Percentiles rank a stretch among this genome's conserved stretches.
These are phyloP conservation scores for Rubroboletus satanas DNA, from an alignment of 768 basidiomycete species.

Conservation along the genomic window DNA sequence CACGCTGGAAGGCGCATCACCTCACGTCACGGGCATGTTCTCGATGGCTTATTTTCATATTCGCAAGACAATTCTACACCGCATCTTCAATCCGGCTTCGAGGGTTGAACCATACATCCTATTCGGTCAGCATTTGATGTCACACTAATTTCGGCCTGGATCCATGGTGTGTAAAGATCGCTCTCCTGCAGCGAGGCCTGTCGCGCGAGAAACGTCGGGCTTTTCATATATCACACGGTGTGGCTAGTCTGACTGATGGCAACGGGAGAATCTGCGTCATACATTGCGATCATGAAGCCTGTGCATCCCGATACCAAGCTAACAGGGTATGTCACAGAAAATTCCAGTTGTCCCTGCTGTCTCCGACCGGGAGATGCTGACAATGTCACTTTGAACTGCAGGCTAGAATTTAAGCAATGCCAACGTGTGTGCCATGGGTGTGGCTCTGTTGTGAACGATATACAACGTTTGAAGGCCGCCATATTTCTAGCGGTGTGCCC, in stretches of 20 bases:
- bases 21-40: neutral
- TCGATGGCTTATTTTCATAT: neutral
- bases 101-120: neutral
- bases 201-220: neutral
- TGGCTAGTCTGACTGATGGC: neutral
- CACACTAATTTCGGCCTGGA: neutral
- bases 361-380: neutral
- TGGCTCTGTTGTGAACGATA: neutral
- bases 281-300: neutral
- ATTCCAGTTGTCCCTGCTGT: neutral
- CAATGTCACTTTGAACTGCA: no score
- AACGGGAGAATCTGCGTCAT: neutral
- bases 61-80: neutral
- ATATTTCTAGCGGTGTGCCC: neutral
- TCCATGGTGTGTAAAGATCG: neutral
- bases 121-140: no score
- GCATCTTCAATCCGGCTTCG: neutral
- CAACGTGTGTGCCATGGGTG: neutral
- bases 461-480: neutral
- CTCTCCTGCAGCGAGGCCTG: neutral
- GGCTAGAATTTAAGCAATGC: neutral
- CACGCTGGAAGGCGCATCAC: neutral
- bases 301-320: neutral
- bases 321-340: neutral
- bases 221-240: neutral